Evolutionary conservation across 805 yeast genomes (phyloP), one percentile per base, ranked within the genome.

Genomic region (Saccharomycopsis microspora): DNA sequence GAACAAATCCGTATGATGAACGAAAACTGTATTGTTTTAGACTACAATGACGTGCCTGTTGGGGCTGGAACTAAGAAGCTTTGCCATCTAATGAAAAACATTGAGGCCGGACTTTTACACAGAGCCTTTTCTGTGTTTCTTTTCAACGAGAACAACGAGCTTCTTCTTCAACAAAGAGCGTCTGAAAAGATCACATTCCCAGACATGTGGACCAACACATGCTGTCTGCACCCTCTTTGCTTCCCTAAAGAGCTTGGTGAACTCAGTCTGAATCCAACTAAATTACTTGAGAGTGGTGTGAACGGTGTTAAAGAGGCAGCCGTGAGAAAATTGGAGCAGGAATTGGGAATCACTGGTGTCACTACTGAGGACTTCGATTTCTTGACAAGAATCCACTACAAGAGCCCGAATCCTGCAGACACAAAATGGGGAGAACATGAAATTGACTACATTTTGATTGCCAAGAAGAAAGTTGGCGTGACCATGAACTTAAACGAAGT

Each of bases 361-460:
- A 85, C 90, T 4, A 52, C 75, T 10, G 82, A 80, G 3, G 67
- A 75, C 34, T 89, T 90, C 69, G 76, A 83, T 53, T 93, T 80
- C 63, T 70, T 93, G 58, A 90, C 96, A 27, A 80, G 97, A 67
- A 93, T 93, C 56, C 98, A 93, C 66, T 93, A 93, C 67, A 83
- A 81, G 72, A 88, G 97, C 5, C 77, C 82, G 3, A 70, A 77
- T 53, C 87, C 88, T 42, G 78, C 79, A 49, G 77, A 78, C 56
- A 85, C 80, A 28, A 74, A 75, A 47, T 90, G 97, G 97, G 97
- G 97, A 41, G 98, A 90, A 63, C 98, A 90, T 60, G 98, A 90
- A 66, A 83, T 93, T 55, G 99, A 93, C 66, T 93, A 93, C 65
- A 93, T 93, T 55, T 72, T 93, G 59, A 79, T 93, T 51, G 68